Conservation (phyloP, 495 filamentous ascomycete genomes). For the Penicillium waksmanii region DNA sequence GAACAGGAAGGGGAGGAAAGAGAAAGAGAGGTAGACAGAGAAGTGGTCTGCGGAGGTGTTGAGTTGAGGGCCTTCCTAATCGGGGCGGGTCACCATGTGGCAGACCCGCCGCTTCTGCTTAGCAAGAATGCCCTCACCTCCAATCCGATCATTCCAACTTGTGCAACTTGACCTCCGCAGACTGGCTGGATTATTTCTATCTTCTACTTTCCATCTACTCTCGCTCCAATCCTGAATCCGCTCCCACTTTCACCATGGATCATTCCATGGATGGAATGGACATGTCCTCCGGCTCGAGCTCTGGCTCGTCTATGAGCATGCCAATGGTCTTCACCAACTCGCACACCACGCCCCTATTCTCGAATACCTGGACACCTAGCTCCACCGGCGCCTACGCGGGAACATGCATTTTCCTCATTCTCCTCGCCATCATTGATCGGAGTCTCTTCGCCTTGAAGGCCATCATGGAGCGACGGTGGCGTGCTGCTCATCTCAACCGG, state of each 20-base stretch:
- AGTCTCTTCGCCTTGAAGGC: constrained; percentile 68
- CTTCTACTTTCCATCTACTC: background rate
- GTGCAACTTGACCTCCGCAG: background rate
- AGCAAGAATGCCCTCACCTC: background rate
- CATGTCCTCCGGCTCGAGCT: constrained; percentile 10
- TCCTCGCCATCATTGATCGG: constrained; percentile 70
- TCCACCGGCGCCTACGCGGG: constrained; percentile 72
- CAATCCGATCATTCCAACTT: background rate
- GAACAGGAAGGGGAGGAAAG: too few species aligned
- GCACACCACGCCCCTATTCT: constrained; percentile 74
- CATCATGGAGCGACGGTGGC: constrained; percentile 58
- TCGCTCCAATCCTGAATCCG: background rate
- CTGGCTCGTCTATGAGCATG: constrained; percentile 17
- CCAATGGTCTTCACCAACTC: constrained; percentile 57
- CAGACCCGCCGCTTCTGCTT: background rate
- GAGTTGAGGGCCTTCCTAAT: too few species aligned
- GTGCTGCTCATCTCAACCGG: constrained; percentile 66
- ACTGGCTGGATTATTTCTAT: background rate
- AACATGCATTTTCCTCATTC: constrained; percentile 85
- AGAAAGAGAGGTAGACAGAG: too few species aligned
- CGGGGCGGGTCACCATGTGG: background rate
- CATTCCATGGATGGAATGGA: constrained; percentile 15
- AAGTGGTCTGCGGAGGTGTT: too few species aligned
- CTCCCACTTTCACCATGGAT: background rate
- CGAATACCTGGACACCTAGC: constrained; percentile 70